Evolutionary conservation across 2,329 filamentous ascomycete species (phyloP).

Genomic region (Diaporthe batatas): DNA sequence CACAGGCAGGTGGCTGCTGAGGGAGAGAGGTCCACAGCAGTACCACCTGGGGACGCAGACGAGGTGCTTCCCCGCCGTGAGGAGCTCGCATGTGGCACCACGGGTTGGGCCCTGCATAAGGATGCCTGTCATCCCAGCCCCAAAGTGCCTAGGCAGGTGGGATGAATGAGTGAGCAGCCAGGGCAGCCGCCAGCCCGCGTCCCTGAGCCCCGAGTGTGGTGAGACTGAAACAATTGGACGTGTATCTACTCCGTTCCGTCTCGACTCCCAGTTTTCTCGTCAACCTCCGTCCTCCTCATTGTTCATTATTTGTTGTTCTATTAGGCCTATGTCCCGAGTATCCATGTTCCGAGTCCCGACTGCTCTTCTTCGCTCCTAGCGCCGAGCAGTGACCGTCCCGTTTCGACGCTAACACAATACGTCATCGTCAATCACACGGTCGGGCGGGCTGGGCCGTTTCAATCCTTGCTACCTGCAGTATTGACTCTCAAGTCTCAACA

Average conservation of each 20-base stretch:
- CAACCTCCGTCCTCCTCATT: background rate
- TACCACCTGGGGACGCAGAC: background rate
- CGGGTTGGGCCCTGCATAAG: constrained; percentile 19
- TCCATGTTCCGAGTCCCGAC: too few relatives aligned
- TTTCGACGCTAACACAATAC: constrained; percentile 30
- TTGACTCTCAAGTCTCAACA: background rate
- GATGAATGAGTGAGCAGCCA: too few relatives aligned
- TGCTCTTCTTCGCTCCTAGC: background rate
- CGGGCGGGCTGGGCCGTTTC: constrained; percentile 26
- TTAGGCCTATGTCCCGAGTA: background rate
- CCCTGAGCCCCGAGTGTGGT: background rate
- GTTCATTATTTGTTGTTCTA: constrained; percentile 1
- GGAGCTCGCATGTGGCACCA: constrained; percentile 16
- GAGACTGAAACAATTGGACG: constrained; percentile 34
- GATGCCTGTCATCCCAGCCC: constrained; percentile 22
- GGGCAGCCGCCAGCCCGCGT: constrained; percentile 30
- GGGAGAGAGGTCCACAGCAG: constrained; percentile 1
- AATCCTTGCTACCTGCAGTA: constrained; percentile 8
- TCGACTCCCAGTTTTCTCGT: constrained; percentile 25
- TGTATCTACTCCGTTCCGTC: constrained; percentile 20
- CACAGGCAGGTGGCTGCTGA: background rate
- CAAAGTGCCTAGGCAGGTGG: constrained; percentile 2
- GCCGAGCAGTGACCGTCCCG: constrained; percentile 26
- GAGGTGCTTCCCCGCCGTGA: constrained; percentile 27
- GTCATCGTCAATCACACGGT: constrained; percentile 26